Conservation (phyloP, 768 basidiomycete species). For the Lactarius vividus region DNA sequence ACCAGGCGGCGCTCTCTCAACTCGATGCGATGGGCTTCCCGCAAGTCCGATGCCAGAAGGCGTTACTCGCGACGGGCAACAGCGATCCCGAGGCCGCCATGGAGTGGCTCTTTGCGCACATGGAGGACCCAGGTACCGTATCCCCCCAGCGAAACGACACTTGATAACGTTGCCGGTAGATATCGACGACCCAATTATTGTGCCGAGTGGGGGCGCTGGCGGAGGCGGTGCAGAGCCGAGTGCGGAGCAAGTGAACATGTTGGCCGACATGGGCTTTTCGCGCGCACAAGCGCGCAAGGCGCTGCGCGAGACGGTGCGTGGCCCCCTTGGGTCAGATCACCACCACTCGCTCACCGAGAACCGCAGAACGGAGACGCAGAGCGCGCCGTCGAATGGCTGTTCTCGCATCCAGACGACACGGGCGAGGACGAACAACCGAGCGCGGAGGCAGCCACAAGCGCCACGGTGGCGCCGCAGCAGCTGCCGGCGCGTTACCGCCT, state of each 20-base stretch:
- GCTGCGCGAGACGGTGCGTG: slow-evolving; percentile 74
- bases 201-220: slow-evolving; percentile 23
- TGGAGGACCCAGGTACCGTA: slow-evolving; percentile 84
- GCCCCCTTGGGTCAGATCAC: background rate
- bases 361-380: slow-evolving; percentile 68
- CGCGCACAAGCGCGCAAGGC: slow-evolving; percentile 81
- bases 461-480: slow-evolving; percentile 33
- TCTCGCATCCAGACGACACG: slow-evolving; percentile 85
- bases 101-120: slow-evolving; percentile 94
- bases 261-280: slow-evolving; percentile 35
- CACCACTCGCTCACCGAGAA: background rate
- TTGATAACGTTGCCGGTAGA: slow-evolving; percentile 44
- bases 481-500: slow-evolving; percentile 79
- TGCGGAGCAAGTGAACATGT: slow-evolving; percentile 61
- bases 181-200: slow-evolving; percentile 75
- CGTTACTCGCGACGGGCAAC: slow-evolving; percentile 83
- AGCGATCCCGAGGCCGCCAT: slow-evolving; percentile 75
- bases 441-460: no score
- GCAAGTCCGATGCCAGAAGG: slow-evolving; percentile 78
- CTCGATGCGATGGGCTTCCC: slow-evolving; percentile 94
- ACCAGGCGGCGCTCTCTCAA: slow-evolving; percentile 69
- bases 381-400: slow-evolving; percentile 94
- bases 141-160: no score
- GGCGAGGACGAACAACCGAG: slow-evolving; percentile 64
- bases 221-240: slow-evolving; percentile 51